A percentile compares a stretch with the other conserved stretches of the same genome.
These are phyloP conservation scores for Acacia concinna DNA, from an alignment of 331 rosid genomes.

Conservation along the genomic window DNA sequence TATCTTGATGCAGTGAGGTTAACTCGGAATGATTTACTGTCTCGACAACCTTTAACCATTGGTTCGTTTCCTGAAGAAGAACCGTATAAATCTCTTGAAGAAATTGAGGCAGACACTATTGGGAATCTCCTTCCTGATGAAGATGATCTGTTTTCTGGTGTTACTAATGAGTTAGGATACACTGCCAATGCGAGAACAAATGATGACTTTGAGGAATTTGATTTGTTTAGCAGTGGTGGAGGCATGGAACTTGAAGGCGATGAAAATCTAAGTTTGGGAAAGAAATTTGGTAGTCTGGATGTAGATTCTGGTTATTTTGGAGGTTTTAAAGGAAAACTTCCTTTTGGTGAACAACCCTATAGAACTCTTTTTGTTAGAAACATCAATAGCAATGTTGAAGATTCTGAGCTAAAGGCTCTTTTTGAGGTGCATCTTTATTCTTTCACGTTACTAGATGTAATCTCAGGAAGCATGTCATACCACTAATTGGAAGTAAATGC, in stretches of 20 bases:
- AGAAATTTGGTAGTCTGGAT: slow-evolving; percentile 36
- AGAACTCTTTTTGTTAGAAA: slow-evolving; percentile 87
- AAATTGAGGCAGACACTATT: slow-evolving; percentile 72
- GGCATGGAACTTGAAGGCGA: slow-evolving; percentile 88
- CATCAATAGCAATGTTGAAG: slow-evolving; percentile 72
- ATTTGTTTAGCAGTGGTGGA: slow-evolving; percentile 81
- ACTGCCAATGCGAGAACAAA: slow-evolving; percentile 40
- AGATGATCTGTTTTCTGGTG: slow-evolving; percentile 81
- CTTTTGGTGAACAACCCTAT: slow-evolving; percentile 64
- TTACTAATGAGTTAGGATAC: slow-evolving; percentile 52
- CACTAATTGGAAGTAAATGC: slow-evolving; percentile 32
- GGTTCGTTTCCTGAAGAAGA: slow-evolving; percentile 58
- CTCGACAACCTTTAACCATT: slow-evolving; percentile 42
- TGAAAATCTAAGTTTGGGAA: slow-evolving; percentile 42
- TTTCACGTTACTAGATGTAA: slow-evolving; percentile 28
- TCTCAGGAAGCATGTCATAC: slow-evolving; percentile 32
- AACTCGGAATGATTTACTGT: slow-evolving; percentile 38
- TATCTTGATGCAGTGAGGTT: slow-evolving; percentile 66
- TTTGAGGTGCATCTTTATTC: slow-evolving; percentile 66
- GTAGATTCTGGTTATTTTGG: slow-evolving; percentile 50
- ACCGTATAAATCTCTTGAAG: slow-evolving; percentile 53
- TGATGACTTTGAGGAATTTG: slow-evolving; percentile 76
- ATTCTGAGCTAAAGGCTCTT: slow-evolving; percentile 67
- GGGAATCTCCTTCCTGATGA: slow-evolving; percentile 91
- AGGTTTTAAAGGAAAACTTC: slow-evolving; percentile 54